These are phyloP conservation scores for Daldinia decipiens DNA, from an alignment of 495 filamentous ascomycete species.

Conservation along the genomic window DNA sequence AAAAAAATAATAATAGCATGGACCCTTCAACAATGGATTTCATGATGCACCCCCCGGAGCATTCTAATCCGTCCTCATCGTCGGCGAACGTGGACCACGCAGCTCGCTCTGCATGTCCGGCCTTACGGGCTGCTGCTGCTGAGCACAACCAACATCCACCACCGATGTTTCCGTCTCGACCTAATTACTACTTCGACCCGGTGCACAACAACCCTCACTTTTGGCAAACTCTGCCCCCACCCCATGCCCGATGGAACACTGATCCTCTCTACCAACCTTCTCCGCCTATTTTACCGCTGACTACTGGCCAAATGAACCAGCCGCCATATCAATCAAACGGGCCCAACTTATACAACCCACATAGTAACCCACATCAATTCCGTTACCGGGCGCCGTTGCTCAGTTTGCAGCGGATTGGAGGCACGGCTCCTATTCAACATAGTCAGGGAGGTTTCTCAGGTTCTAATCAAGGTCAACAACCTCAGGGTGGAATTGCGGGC, in stretches of 20 bases:
- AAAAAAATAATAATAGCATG: constrained; percentile 34
- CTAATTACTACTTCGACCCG: constrained; percentile 33
- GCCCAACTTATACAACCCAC: constrained; percentile 20
- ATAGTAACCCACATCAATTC: constrained; percentile 6
- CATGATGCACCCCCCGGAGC: constrained; percentile 35
- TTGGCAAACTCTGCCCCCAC: constrained; percentile 30
- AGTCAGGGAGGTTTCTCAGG: constrained; percentile 33
- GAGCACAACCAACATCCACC: constrained; percentile 38
- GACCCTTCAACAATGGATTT: constrained; percentile 44
- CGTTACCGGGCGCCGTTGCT: constrained; percentile 30
- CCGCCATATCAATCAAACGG: constrained; percentile 18
- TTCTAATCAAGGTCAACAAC: constrained; percentile 17
- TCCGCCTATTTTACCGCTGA: constrained; percentile 17
- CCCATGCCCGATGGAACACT: constrained; percentile 26
- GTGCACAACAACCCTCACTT: constrained; percentile 24
- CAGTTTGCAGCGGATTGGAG: constrained; percentile 39
- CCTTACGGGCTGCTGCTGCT: constrained; percentile 33
- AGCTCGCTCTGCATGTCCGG: constrained; percentile 44
- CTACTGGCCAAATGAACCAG: constrained; percentile 30
- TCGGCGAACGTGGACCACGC: constrained; percentile 27
- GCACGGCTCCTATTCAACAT: constrained; percentile 40
- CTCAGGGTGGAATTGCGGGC: constrained; percentile 15
- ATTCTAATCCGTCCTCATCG: constrained; percentile 21
- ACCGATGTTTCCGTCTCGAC: constrained; percentile 22
- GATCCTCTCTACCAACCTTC: constrained; percentile 16